A percentile compares a stretch with the other conserved stretches of the same genome.
phyloP scores from a whole-genome alignment of 2,329 filamentous ascomycete species.

The Knufia fluminis region DNA sequence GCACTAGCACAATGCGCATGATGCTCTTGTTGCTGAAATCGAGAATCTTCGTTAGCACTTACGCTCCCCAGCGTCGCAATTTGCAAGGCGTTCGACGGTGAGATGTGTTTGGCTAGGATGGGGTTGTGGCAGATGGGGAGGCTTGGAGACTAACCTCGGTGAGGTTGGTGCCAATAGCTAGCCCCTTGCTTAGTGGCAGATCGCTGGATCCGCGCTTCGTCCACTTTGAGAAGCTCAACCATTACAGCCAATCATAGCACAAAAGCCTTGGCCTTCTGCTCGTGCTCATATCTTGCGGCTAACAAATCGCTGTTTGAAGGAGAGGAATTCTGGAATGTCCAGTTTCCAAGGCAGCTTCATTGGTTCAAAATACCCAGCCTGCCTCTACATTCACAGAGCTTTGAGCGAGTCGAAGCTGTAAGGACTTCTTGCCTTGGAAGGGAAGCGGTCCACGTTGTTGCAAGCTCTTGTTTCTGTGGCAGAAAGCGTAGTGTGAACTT shows the following conservation, averaged over 20 bases:
- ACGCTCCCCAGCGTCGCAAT: not conserved
- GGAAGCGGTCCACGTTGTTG: too few species aligned
- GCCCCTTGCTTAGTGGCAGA: not conserved
- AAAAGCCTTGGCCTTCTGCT: not conserved
- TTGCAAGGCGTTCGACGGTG: not conserved
- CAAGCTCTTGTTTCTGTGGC: too few species aligned
- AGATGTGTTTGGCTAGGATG: slow-evolving; percentile 1
- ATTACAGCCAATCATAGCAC: not conserved
- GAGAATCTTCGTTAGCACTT: not conserved
- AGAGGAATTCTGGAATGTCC: not conserved
- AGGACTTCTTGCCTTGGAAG: too few species aligned
- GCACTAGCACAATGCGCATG: not conserved
- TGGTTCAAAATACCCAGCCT: too few species aligned
- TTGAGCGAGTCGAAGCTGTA: too few species aligned
- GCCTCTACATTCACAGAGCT: too few species aligned
- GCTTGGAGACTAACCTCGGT: not conserved
- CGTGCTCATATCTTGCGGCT: not conserved
- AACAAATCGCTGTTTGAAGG: not conserved
- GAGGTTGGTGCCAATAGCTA: not conserved
- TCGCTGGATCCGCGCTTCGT: not conserved
- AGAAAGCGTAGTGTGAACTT: too few species aligned
- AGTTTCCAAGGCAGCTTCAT: not conserved
- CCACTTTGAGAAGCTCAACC: not conserved
- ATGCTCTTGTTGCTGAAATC: not conserved
- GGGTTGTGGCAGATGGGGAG: not conserved